These are phyloP conservation scores for Aspergillus niger DNA, from an alignment of 2,329 filamentous ascomycete species.

Conservation along the genomic window DNA sequence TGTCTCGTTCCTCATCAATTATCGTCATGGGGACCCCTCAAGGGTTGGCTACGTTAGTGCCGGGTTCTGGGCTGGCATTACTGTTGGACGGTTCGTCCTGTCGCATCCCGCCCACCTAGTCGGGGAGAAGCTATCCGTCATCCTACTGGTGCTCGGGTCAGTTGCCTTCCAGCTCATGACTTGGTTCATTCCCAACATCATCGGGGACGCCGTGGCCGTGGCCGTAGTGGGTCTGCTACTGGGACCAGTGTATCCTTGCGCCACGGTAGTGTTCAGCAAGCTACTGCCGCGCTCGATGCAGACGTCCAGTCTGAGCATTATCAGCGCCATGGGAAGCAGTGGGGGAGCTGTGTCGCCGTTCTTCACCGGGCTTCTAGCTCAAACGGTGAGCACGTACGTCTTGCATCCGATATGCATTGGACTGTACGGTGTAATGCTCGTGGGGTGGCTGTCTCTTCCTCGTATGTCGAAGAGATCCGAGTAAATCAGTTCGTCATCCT, in stretches of 20 bases:
- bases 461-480: slow-evolving; percentile 53
- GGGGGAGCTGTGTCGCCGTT: slow-evolving; percentile 49
- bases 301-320: slow-evolving; percentile 42
- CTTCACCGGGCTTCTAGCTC: slow-evolving; percentile 52
- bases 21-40: slow-evolving; percentile 68
- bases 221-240: slow-evolving; percentile 72
- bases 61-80: slow-evolving; percentile 70
- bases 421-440: slow-evolving; percentile 57
- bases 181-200: slow-evolving; percentile 76
- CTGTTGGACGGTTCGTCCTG: slow-evolving; percentile 71
- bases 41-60: slow-evolving; percentile 79
- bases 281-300: slow-evolving; percentile 45
- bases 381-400: slow-evolving; percentile 51
- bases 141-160: slow-evolving; percentile 62
- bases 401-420: slow-evolving; percentile 59
- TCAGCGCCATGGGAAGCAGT: slow-evolving; percentile 45
- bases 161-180: slow-evolving; percentile 72
- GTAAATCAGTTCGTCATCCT: slow-evolving; percentile 23
- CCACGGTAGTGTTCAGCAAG: slow-evolving; percentile 62
- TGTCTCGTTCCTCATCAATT: slow-evolving; percentile 77
- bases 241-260: slow-evolving; percentile 78
- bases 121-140: slow-evolving; percentile 71
- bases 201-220: slow-evolving; percentile 68
- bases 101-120: slow-evolving; percentile 66
- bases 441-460: slow-evolving; percentile 55